Base-by-base conservation (phyloP, 164 flowering plant species). In the Litsea cubeba region DNA sequence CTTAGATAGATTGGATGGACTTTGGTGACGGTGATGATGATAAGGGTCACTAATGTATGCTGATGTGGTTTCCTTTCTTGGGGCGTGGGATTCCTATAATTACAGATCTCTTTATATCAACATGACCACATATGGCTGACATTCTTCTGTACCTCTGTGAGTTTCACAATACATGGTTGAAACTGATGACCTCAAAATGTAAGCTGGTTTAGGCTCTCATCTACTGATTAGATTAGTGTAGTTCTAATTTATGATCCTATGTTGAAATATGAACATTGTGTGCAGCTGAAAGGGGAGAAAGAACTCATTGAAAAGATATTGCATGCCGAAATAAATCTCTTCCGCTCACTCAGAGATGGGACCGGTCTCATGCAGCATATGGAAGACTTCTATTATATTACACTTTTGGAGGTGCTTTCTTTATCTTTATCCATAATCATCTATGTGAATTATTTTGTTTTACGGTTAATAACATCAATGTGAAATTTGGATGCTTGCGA, bases 311-410 rank as follows among this genome's bases (percentile, higher is more conserved):
- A 88, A 76, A 89, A 89, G 75, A 85, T 95, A 70, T 73, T 95
- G 82, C 89, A 90, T 70, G 89, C 99, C 2, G 99, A 95, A 78
- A 95, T 95, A 60, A 93, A 89, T 78, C 84, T 93, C 32, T 93
- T 89, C 77, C 95, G 88, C 2, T 77, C 98, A 73, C 88, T 95
- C 64, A 87, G 99, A 80, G 99, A 95, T 82, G 99, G 99, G 62
- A 95, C 84, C 81, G 99, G 93, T 23, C 91, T 95, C 68, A 93
- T 91, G 98, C 99, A 95, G 82, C 99, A 95, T 79, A 93, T 95
- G 99, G 99, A 95, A 74, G 98, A 95, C 78, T 95, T 95, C 76
- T 95, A 95, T 72, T 95, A 91, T 76, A 82, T 95, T 75, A 68
- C 98, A 50, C 78, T 95, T 72, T 81, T 95, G 20, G 99, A 95